Percentiles rank a stretch among this genome's conserved stretches.
Conservation (phyloP, 371 early-diverging fungal genomes). For the Circinella minor region DNA sequence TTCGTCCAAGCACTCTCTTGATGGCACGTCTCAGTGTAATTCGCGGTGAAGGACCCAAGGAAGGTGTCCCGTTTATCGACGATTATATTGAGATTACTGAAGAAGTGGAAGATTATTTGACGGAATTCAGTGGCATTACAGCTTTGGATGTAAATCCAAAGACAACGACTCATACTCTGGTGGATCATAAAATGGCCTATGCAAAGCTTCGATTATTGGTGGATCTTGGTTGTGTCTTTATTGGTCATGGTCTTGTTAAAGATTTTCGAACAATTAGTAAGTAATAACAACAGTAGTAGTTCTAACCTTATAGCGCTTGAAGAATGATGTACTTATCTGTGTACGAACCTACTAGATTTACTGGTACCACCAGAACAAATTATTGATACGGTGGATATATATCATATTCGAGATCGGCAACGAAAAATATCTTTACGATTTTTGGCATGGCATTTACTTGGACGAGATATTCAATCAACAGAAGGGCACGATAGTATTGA, state of each 20-base stretch:
- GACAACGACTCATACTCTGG: conserved; percentile 75
- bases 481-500: conserved; percentile 93
- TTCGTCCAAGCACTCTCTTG: conserved; percentile 80
- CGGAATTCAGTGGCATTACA: conserved; percentile 89
- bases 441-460: conserved; percentile 90
- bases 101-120: conserved; percentile 88
- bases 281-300: conserved; percentile 6
- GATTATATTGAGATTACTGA: conserved; percentile 89
- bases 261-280: conserved; percentile 92
- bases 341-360: conserved; percentile 58
- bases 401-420: conserved; percentile 78
- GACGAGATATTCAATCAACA: conserved; percentile 78
- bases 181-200: conserved; percentile 88
- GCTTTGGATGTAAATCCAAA: conserved; percentile 82
- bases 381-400: conserved; percentile 92
- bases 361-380: conserved; percentile 85
- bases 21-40: conserved; percentile 92
- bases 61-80: conserved; percentile 90
- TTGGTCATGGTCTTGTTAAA: conserved; percentile 93
- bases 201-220: conserved; percentile 86
- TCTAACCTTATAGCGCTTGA: not conserved
- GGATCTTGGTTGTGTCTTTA: conserved; percentile 88
- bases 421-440: conserved; percentile 88
- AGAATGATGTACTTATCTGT: too few species aligned
- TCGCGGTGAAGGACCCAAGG: conserved; percentile 75